These are phyloP conservation scores for Xylariaceae sp. DNA, from an alignment of 2,329 filamentous ascomycete species.

Conservation along the genomic window DNA sequence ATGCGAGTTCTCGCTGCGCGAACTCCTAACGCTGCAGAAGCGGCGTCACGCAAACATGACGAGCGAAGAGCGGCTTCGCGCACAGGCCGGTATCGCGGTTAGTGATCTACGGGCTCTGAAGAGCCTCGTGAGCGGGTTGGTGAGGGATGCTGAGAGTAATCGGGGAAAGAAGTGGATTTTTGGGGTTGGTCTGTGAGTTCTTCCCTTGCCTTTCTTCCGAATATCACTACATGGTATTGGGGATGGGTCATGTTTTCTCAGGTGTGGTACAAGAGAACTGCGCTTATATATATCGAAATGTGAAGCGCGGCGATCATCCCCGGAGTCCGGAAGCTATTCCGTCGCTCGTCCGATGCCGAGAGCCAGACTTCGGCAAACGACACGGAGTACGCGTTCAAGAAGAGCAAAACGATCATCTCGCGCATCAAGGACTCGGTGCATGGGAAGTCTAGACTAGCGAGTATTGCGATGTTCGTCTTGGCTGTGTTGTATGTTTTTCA, in stretches of 20 bases:
- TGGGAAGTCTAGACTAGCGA: conserved; percentile 44
- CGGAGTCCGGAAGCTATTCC: conserved; percentile 48
- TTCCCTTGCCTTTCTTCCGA: not conserved
- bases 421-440: conserved; percentile 45
- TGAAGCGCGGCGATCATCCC: conserved; percentile 37
- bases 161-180: conserved; percentile 52
- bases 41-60: conserved; percentile 31
- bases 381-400: conserved; percentile 55
- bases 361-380: conserved; percentile 43
- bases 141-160: conserved; percentile 42
- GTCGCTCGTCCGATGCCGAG: conserved; percentile 29
- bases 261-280: too few relatives aligned
- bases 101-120: conserved; percentile 43
- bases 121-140: conserved; percentile 40
- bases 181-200: conserved; percentile 48
- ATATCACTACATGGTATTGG: not conserved
- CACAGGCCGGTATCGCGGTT: conserved; percentile 40
- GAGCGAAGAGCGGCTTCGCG: conserved; percentile 40
- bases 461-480: conserved; percentile 52
- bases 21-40: conserved; percentile 33
- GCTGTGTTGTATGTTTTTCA: conserved; percentile 56
- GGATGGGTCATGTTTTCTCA: too few relatives aligned
- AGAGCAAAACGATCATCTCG: conserved; percentile 46
- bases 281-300: too few relatives aligned
- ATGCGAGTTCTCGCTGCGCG: conserved; percentile 32